Evolutionary conservation across 768 basidiomycete species (phyloP), one percentile per base, ranked within the genome.

Genomic region (Auricularia sp.): DNA sequence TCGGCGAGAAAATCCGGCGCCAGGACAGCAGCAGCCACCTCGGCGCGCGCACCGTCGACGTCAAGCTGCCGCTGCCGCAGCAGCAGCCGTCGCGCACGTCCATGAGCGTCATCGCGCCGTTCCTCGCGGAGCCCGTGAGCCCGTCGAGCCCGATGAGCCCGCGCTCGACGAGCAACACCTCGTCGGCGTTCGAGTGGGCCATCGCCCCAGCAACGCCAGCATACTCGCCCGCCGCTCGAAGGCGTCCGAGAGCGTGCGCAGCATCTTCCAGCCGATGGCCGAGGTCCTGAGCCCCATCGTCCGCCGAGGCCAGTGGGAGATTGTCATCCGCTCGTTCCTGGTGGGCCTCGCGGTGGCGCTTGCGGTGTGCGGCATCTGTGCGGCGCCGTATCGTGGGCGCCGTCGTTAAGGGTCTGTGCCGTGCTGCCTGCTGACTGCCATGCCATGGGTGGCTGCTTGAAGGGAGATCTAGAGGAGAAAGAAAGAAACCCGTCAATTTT

Each of bases 251-350:
- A 59, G 23, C 23, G 29, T 29, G 11, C 29, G 23, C 56, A 59
- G 23, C 56, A 59, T 59, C 54, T 91, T 91, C 67, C 81, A 84
- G 21, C 87, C 88, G 36, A 75, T 92, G 64, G 90, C 90, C 53
- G 80, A 79, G 47, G 78, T 92, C 23, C 78, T 88, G 61, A 88
- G 82, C 65, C 85, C 88, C 16, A 79, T 87, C 64, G 83, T 91
- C 61, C 80, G 83, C 62, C 80, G 91, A n/a, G 88, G 84, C 2
- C 91, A 93, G 69, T 92, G 90, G 91, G 89, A 91, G 74, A 87
- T 92, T 35, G 87, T 91, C 36, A 76, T 88, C 34, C 78, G 87
- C 43, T 86, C 86, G 2, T 78, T 77, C 54, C 35, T 76, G 0
- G 68, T 84, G 10, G 83, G 83, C 0, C 74, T 83, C 29, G 34